Conservation (phyloP, 2,329 filamentous ascomycete genomes). For the Didymella segeticola region DNA sequence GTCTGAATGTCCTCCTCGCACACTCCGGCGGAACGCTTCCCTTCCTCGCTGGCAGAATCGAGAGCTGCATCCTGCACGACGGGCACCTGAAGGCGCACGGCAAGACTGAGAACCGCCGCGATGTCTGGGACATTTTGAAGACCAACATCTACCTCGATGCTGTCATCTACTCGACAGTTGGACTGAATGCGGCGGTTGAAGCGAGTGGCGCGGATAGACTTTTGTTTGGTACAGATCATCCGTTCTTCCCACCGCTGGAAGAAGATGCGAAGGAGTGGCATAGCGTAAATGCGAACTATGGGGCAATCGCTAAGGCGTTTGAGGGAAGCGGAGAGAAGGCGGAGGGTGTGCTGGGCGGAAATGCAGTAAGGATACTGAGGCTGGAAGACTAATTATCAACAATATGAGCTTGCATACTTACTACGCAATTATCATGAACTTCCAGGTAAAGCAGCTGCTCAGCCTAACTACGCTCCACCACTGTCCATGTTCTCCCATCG, state of each 20-base stretch:
- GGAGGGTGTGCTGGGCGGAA: slow-evolving; percentile 65
- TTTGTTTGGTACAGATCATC: slow-evolving; percentile 82
- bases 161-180: slow-evolving; percentile 80
- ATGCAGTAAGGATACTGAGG: slow-evolving; percentile 62
- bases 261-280: slow-evolving; percentile 71
- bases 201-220: slow-evolving; percentile 72
- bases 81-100: slow-evolving; percentile 73
- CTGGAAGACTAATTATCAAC: slow-evolving; percentile 22
- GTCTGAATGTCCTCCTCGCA: slow-evolving; percentile 77
- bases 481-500: not conserved
- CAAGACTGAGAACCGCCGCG: slow-evolving; percentile 62
- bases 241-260: slow-evolving; percentile 80
- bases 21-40: slow-evolving; percentile 90
- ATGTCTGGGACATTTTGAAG: slow-evolving; percentile 69
- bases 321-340: slow-evolving; percentile 54
- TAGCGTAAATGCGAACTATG: slow-evolving; percentile 67
- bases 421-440: no score
- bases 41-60: slow-evolving; percentile 85
- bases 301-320: slow-evolving; percentile 63
- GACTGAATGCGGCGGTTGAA: slow-evolving; percentile 72
- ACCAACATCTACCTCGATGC: slow-evolving; percentile 88
- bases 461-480: no score
- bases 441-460: no score
- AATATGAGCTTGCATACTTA: not conserved
- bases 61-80: slow-evolving; percentile 86